A percentile compares a stretch with the other conserved stretches of the same genome.
Conservation (phyloP, 2,329 filamentous ascomycete genomes). For the Aureobasidium pullulans region DNA sequence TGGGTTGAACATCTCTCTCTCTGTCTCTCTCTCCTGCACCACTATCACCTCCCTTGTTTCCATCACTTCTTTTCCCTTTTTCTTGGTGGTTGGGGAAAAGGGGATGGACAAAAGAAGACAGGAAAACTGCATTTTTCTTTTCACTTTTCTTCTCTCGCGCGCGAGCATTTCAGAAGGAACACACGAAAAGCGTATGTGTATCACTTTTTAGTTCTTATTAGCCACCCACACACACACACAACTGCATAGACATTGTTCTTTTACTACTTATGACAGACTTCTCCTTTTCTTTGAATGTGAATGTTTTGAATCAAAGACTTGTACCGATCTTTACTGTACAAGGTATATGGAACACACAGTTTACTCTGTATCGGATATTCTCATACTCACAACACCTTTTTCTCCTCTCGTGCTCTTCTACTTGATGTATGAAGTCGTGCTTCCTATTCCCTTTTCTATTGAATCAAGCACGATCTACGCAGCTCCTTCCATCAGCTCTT, state of each 20-base stretch:
- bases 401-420: too few relatives aligned
- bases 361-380: too few relatives aligned
- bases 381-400: too few relatives aligned
- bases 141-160: neutral
- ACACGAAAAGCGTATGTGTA: constrained; percentile 1
- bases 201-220: neutral
- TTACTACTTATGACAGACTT: neutral
- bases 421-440: too few relatives aligned
- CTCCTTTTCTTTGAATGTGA: too few relatives aligned
- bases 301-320: too few relatives aligned
- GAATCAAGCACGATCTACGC: too few relatives aligned
- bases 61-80: neutral
- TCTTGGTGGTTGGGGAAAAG: neutral
- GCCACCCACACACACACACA: neutral
- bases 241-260: constrained; percentile 7
- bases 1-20: neutral
- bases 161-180: neutral
- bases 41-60: neutral
- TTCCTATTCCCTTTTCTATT: too few relatives aligned
- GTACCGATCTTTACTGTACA: too few relatives aligned
- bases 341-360: too few relatives aligned
- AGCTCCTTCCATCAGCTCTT: too few relatives aligned
- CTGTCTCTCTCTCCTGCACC: neutral
- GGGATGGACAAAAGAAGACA: neutral
- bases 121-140: neutral